phyloP scores from a whole-genome alignment of 768 basidiomycete species.

The Serendipita sp. region DNA sequence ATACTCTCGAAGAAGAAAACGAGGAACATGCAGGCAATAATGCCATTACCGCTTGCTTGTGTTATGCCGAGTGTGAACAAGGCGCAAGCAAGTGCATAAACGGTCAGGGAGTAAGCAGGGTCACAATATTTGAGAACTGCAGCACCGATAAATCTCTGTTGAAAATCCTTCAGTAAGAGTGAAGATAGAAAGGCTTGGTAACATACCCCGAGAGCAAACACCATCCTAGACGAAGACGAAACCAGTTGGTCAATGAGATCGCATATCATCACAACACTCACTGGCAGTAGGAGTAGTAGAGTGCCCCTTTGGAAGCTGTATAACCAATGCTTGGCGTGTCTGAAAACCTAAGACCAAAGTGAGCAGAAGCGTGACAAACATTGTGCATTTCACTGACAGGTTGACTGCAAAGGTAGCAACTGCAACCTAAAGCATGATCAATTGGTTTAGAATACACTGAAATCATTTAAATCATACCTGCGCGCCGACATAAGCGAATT shows the following conservation, averaged over 20 bases:
- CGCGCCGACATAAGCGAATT: constrained; percentile 47
- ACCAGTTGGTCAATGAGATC: constrained; percentile 15
- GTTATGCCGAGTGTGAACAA: constrained; percentile 37
- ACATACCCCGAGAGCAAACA: too few species aligned
- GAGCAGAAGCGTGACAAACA: constrained; percentile 34
- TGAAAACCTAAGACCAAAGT: too few species aligned
- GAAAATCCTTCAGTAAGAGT: constrained; percentile 19
- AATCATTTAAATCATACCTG: background rate
- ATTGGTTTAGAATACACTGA: background rate
- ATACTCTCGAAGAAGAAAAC: constrained; percentile 67
- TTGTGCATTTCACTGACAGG: constrained; percentile 42
- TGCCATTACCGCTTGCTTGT: constrained; percentile 34
- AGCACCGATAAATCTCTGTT: constrained; percentile 38
- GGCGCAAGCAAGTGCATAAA: constrained; percentile 37
- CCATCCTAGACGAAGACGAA: background rate
- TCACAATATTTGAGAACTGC: constrained; percentile 45
- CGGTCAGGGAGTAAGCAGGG: constrained; percentile 42
- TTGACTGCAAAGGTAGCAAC: constrained; percentile 27
- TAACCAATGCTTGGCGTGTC: constrained; percentile 35
- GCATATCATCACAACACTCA: constrained; percentile 50
- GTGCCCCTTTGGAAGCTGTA: constrained; percentile 34
- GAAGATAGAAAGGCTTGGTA: too few species aligned
- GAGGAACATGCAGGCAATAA: constrained; percentile 43
- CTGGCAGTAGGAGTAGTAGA: constrained; percentile 57
- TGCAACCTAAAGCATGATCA: constrained; percentile 42